phyloP scores from a whole-genome alignment of 208 protist species.

The Trypanosomatidae sp. region DNA sequence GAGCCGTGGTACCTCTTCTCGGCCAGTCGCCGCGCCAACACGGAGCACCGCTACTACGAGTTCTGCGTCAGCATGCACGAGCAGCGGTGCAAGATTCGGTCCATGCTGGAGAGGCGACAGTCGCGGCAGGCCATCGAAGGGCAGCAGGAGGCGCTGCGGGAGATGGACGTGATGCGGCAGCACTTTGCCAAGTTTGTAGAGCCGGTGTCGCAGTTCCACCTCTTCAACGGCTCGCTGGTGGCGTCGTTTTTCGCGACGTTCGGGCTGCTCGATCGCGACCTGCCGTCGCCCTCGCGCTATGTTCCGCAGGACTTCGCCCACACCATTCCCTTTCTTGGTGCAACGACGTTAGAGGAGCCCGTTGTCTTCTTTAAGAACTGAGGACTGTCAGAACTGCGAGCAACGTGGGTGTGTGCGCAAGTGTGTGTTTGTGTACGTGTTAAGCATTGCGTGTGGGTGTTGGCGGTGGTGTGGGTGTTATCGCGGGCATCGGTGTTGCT shows the following conservation, averaged over 20 bases:
- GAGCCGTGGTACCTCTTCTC: conserved; percentile 85
- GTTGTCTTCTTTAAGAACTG: conserved; percentile 83
- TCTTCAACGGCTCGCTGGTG: conserved; percentile 87
- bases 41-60: conserved; percentile 81
- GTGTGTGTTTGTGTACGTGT: too few species aligned
- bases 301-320: conserved; percentile 86
- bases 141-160: conserved; percentile 53
- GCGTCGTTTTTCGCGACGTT: conserved; percentile 79
- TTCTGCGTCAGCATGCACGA: conserved; percentile 66
- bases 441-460: too few species aligned
- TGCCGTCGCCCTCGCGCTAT: conserved; percentile 76
- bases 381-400: too few species aligned
- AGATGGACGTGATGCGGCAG: conserved; percentile 77
- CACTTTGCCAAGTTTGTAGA: conserved; percentile 54
- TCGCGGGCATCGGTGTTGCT: too few species aligned
- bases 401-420: too few species aligned
- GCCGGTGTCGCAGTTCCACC: conserved; percentile 35
- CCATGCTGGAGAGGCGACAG: conserved; percentile 46
- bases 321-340: conserved; percentile 70
- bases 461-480: too few species aligned
- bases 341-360: conserved; percentile 65
- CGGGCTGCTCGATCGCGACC: conserved; percentile 63
- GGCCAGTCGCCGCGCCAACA: conserved; percentile 56
- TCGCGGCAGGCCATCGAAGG: conserved; percentile 51
- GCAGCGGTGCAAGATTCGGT: conserved; percentile 56